phyloP scores from a whole-genome alignment of 2,329 filamentous ascomycete species.

The Pseudogymnoascus sp. region DNA sequence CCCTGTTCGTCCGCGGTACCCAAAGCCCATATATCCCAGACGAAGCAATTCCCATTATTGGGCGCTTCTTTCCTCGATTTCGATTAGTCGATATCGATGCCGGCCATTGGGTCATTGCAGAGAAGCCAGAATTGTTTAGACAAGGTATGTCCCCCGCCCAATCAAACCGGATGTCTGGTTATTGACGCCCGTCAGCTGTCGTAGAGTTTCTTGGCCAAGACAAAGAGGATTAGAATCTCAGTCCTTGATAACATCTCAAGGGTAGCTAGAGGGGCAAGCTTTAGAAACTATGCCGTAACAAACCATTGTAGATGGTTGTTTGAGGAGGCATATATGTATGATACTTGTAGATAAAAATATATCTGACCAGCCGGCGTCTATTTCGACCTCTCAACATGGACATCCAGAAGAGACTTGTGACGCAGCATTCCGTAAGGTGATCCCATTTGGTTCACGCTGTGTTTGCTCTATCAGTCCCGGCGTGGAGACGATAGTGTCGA shows the following conservation, averaged over 20 bases:
- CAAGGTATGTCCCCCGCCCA: constrained; percentile 45
- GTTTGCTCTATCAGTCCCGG: constrained; percentile 33
- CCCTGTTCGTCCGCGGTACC: constrained; percentile 73
- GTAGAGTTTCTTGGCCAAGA: constrained; percentile 51
- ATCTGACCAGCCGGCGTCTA: not conserved
- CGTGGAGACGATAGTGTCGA: constrained; percentile 40
- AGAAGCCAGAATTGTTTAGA: constrained; percentile 72
- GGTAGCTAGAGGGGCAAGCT: not conserved
- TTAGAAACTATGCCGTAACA: not conserved
- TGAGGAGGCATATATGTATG: not conserved
- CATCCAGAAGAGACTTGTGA: not conserved
- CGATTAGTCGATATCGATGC: constrained; percentile 64
- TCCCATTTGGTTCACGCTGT: not conserved
- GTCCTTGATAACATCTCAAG: not conserved
- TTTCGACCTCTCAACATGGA: not conserved
- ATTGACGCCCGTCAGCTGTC: constrained; percentile 40
- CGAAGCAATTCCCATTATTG: constrained; percentile 69
- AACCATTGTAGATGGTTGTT: not conserved
- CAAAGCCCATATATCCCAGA: constrained; percentile 72
- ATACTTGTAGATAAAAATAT: constrained; percentile 3
- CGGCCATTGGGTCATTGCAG: constrained; percentile 86
- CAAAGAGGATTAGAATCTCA: constrained; percentile 33
- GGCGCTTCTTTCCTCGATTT: constrained; percentile 75
- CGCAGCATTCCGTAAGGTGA: not conserved
- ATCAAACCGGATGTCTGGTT: not conserved